These are phyloP conservation scores for Chalciporus sphaerocephalus DNA, from an alignment of 768 basidiomycete species.

Conservation along the genomic window DNA sequence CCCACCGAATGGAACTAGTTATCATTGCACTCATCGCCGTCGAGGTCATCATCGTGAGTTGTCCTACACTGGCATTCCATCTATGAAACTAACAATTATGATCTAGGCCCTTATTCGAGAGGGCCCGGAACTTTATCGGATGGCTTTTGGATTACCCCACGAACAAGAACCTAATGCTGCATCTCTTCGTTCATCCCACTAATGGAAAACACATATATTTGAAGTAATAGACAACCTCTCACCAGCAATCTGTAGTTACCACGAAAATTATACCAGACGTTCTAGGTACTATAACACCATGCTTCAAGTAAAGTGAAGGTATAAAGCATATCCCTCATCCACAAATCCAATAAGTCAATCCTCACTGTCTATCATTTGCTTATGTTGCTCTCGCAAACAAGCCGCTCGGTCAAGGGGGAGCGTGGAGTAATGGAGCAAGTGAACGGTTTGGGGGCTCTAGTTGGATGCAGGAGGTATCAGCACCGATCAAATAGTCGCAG, in stretches of 20 bases:
- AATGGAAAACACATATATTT: constrained; percentile 7
- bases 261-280: constrained; percentile 6
- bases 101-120: constrained; percentile 69
- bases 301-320: not conserved
- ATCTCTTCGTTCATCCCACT: not conserved
- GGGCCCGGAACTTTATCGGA: constrained; percentile 71
- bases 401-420: constrained; percentile 10
- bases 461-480: constrained; percentile 1
- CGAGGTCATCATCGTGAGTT: constrained; percentile 83
- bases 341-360: not conserved
- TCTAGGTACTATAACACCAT: not conserved
- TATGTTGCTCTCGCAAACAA: constrained; percentile 14
- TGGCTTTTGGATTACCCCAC: constrained; percentile 29
- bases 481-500: not conserved
- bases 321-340: not conserved
- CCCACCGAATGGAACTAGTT: constrained; percentile 90
- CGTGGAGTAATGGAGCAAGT: constrained; percentile 17
- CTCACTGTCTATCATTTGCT: not conserved
- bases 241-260: constrained; percentile 4
- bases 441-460: constrained; percentile 26
- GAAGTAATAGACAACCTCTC: not conserved
- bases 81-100: not conserved
- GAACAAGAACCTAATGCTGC: constrained; percentile 6
- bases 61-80: not conserved
- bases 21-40: constrained; percentile 94